phyloP scores from a whole-genome alignment of 2,329 filamentous ascomycete genomes.

The Aureobasidium subglaciale region DNA sequence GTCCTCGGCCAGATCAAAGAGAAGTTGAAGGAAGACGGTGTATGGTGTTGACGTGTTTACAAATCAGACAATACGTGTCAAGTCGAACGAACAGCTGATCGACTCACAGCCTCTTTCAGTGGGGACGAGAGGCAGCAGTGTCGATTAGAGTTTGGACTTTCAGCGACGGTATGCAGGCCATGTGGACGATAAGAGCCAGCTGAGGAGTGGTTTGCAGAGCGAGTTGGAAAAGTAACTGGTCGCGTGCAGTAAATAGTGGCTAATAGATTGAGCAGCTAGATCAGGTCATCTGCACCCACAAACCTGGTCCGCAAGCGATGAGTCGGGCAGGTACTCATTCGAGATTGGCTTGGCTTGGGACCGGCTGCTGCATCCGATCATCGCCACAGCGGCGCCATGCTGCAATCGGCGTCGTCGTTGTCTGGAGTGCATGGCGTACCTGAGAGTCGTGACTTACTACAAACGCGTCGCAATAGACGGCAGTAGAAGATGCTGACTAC shows the following conservation, averaged over 20 bases:
- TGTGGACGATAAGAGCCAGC: not conserved
- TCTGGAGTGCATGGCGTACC: not conserved
- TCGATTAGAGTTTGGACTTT: not conserved
- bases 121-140: not conserved
- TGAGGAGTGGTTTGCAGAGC: not conserved
- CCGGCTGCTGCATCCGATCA: not conserved
- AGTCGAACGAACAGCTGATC: not conserved
- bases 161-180: not conserved
- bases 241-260: not conserved
- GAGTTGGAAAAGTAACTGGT: not conserved
- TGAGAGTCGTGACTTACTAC: not conserved
- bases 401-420: not conserved
- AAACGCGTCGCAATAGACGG: not conserved
- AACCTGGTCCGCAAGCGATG: not conserved
- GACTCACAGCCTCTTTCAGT: conserved; percentile 1
- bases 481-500: conserved; percentile 12
- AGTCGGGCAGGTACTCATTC: not conserved
- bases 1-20: not conserved
- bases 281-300: conserved; percentile 1
- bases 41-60: not conserved
- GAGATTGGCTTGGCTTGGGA: not conserved
- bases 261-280: not conserved
- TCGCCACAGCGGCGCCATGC: conserved; percentile 11
- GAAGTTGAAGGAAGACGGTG: not conserved
- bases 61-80: not conserved